Percentiles rank a stretch among this genome's conserved stretches.
Evolutionary conservation across 495 filamentous ascomycete species (phyloP).

Genomic region (Endocarpon pusillum): DNA sequence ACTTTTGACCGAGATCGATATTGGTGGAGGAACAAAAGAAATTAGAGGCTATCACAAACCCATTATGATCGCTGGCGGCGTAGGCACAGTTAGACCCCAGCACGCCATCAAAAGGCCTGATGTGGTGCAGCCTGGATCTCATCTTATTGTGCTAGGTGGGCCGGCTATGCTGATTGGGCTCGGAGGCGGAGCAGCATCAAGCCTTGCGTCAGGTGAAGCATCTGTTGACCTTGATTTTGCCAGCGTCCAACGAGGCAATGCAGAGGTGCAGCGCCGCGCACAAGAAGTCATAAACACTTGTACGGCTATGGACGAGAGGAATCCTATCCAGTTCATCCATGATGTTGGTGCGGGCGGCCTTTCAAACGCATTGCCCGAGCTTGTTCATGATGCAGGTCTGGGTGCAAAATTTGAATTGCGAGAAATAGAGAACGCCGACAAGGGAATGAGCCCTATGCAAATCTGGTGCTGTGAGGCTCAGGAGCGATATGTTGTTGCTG

Average conservation of each 20-base stretch:
- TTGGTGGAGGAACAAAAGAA: conserved; percentile 46
- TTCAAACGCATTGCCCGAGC: conserved; percentile 81
- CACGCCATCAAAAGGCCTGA: conserved; percentile 70
- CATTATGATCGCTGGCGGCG: conserved; percentile 95
- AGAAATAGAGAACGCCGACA: conserved; percentile 77
- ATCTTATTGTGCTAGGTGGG: conserved; percentile 82
- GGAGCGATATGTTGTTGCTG: conserved; percentile 78
- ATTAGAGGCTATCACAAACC: conserved; percentile 91
- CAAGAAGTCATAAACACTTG: conserved; percentile 96
- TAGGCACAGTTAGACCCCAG: conserved; percentile 88
- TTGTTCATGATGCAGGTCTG: conserved; percentile 78
- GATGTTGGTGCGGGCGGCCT: conserved; percentile 92
- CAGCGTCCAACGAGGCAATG: conserved; percentile 82
- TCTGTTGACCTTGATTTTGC: conserved; percentile 87
- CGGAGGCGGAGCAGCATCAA: conserved; percentile 87
- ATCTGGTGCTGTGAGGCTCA: conserved; percentile 98
- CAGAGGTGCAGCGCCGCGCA: conserved; percentile 84
- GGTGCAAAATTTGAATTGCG: conserved; percentile 84
- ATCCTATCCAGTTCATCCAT: conserved; percentile 90
- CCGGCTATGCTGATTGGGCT: conserved; percentile 96
- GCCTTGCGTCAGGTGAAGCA: conserved; percentile 72
- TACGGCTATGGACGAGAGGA: conserved; percentile 60
- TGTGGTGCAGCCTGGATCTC: conserved; percentile 64
- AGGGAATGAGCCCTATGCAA: conserved; percentile 81
- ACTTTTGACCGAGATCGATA: conserved; percentile 47